These are phyloP conservation scores for Spinacia oleracea DNA, from an alignment of 179 eudicot genomes.

Conservation along the genomic window DNA sequence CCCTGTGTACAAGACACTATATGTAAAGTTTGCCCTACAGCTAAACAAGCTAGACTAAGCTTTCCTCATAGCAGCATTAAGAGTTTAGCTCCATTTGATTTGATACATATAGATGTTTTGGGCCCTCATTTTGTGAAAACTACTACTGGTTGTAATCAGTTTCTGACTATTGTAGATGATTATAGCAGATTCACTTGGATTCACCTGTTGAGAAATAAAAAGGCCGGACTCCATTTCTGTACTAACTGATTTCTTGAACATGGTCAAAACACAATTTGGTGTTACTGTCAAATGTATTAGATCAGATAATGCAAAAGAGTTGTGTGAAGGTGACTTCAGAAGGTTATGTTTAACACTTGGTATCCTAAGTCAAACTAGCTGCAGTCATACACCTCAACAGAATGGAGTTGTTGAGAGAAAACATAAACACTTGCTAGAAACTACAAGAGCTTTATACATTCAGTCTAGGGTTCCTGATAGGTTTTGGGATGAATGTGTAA, in stretches of 20 bases:
- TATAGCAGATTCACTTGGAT: neutral
- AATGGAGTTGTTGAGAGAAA: neutral
- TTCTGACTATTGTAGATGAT: neutral
- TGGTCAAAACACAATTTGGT: no score
- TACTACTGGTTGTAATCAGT: neutral
- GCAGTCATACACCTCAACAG: neutral
- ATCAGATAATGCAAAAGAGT: no score
- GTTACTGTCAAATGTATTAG: no score
- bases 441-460: neutral
- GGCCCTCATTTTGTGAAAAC: neutral
- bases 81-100: neutral
- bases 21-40: neutral
- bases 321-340: no score
- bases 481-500: no score
- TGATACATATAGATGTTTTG: neutral
- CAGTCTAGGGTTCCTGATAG: neutral
- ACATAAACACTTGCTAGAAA: neutral
- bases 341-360: no score
- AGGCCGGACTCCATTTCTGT: no score
- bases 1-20: neutral
- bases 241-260: no score
- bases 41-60: no score
- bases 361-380: no score
- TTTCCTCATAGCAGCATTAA: neutral
- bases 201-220: neutral